Conservation (phyloP, 208 protist species). For the Zelonia costaricensis region DNA sequence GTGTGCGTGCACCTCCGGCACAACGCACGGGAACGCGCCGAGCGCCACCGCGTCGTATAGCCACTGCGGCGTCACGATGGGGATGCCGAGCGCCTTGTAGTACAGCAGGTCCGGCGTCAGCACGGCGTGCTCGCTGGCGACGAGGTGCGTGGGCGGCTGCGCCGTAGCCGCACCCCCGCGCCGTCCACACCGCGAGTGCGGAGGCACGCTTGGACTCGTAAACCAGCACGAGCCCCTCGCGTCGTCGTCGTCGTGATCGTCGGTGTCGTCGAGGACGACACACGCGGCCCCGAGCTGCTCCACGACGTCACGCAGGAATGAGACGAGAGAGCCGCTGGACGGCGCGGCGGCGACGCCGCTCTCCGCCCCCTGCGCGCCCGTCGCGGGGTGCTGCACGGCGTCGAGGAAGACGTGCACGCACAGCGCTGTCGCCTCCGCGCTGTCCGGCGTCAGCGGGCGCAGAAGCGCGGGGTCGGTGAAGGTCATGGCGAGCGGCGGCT, state of each 20-base stretch:
- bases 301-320: slow-evolving; percentile 54
- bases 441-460: slow-evolving; percentile 1
- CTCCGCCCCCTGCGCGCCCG: not conserved
- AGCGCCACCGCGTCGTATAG: slow-evolving; percentile 62
- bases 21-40: slow-evolving; percentile 46
- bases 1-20: slow-evolving; percentile 34
- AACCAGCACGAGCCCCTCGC: slow-evolving; percentile 10
- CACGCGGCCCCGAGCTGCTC: slow-evolving; percentile 53
- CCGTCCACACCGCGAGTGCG: not conserved
- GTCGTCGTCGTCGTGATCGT: not conserved
- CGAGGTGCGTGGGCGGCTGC: slow-evolving; percentile 31
- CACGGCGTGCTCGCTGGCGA: slow-evolving; percentile 24
- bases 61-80: slow-evolving; percentile 69
- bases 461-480: slow-evolving; percentile 32
- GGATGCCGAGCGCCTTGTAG: slow-evolving; percentile 60
- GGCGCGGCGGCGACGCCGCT: not conserved
- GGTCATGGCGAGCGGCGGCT: slow-evolving; percentile 16
- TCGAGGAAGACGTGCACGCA: slow-evolving; percentile 23
- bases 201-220: not conserved
- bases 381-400: too few relatives aligned
- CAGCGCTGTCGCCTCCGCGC: not conserved
- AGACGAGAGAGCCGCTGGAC: not conserved
- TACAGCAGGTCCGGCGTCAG: slow-evolving; percentile 55
- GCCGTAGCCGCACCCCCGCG: not conserved
- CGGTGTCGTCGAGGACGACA: slow-evolving; percentile 3